phyloP scores from a whole-genome alignment of 768 basidiomycete species.

The Tulasnella sp. region DNA sequence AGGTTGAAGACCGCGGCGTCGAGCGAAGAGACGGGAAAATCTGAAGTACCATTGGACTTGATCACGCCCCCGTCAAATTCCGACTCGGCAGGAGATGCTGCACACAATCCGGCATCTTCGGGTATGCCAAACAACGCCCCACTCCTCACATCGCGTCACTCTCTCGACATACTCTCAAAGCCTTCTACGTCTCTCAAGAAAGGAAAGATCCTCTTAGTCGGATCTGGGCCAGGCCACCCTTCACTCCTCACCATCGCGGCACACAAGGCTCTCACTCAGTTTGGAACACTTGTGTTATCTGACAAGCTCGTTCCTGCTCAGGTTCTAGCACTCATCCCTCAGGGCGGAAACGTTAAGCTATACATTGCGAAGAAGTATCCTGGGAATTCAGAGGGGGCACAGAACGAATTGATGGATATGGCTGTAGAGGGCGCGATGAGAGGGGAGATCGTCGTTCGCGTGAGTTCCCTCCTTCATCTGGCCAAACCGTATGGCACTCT shows the following conservation, averaged over 20 bases:
- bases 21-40: neutral
- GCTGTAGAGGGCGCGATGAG: conserved; percentile 70
- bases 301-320: conserved; percentile 93
- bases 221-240: conserved; percentile 93
- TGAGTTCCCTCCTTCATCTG: conserved; percentile 29
- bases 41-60: neutral
- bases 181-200: conserved; percentile 24
- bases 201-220: conserved; percentile 81
- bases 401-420: conserved; percentile 87
- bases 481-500: neutral
- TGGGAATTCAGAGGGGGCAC: conserved; percentile 91
- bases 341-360: conserved; percentile 40
- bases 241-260: conserved; percentile 84
- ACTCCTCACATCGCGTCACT: neutral
- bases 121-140: neutral
- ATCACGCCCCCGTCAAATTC: neutral
- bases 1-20: neutral
- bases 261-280: conserved; percentile 61
- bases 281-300: conserved; percentile 80
- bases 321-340: conserved; percentile 76
- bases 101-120: neutral
- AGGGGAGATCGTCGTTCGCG: conserved; percentile 80
- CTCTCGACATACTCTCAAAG: conserved; percentile 20
- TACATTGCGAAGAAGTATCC: conserved; percentile 96
- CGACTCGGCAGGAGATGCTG: neutral